phyloP scores from a whole-genome alignment of 371 early-diverging fungal genomes.

The Mucor irregularis region DNA sequence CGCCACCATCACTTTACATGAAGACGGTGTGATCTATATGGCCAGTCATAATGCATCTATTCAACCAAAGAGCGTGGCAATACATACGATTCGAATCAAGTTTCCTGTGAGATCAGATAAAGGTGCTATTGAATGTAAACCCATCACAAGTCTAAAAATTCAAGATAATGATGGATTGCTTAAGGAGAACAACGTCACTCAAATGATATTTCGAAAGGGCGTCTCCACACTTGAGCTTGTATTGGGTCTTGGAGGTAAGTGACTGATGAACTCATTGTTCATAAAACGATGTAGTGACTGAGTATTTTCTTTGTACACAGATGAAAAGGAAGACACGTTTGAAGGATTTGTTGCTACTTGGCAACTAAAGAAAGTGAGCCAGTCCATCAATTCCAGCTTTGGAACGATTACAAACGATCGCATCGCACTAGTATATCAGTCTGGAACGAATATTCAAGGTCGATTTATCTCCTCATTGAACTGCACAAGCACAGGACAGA shows the following conservation, averaged over 20 bases:
- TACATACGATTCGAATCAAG: conserved; percentile 33
- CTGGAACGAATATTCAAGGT: conserved; percentile 12
- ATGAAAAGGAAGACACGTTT: conserved; percentile 2
- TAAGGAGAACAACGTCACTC: conserved; percentile 7
- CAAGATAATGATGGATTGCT: background rate
- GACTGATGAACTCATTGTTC: background rate
- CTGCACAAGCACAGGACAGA: conserved; percentile 7
- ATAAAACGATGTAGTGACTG: too few relatives aligned
- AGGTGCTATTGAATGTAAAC: conserved; percentile 16
- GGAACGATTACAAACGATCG: conserved; percentile 2
- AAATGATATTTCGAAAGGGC: conserved; percentile 6
- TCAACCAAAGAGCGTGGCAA: conserved; percentile 27
- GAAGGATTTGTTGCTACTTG: conserved; percentile 18
- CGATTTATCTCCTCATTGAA: conserved; percentile 35
- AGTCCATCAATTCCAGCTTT: conserved; percentile 10
- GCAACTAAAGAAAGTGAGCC: conserved; percentile 16
- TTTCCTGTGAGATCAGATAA: conserved; percentile 25
- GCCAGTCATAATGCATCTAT: conserved; percentile 36
- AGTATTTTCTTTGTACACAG: background rate
- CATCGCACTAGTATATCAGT: conserved; percentile 7
- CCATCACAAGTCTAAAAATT: conserved; percentile 1
- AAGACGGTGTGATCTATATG: conserved; percentile 34
- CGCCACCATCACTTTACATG: conserved; percentile 31
- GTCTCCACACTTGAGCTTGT: conserved; percentile 3
- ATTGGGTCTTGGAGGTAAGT: conserved; percentile 20